Conservation (phyloP, 202 grass and related monocot genomes). For the Zizania palustris region DNA sequence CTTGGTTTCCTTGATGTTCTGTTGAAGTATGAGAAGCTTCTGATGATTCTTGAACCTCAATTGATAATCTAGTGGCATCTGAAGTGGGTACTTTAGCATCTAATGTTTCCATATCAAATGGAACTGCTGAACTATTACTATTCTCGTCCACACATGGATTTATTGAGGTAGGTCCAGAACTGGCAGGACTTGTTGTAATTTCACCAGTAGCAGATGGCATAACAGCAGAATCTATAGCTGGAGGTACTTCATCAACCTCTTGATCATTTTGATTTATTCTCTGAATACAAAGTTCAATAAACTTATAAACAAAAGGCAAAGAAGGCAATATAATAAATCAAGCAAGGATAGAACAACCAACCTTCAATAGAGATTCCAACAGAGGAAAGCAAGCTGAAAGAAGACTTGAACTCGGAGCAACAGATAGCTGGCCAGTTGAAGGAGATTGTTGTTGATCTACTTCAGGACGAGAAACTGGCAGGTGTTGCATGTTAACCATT, state of each 20-base stretch:
- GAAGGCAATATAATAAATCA: constrained; percentile 39
- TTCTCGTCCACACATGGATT: constrained; percentile 49
- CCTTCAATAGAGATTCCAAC: constrained; percentile 63
- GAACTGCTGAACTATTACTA: constrained; percentile 47
- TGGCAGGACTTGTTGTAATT: constrained; percentile 38
- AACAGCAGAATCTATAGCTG: constrained; percentile 46
- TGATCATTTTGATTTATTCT: constrained; percentile 44
- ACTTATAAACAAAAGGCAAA: constrained; percentile 15
- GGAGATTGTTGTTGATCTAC: constrained; percentile 51
- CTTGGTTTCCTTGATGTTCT: constrained; percentile 61
- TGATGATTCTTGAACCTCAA: constrained; percentile 73
- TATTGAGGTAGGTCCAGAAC: constrained; percentile 50
- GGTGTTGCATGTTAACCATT: constrained; percentile 87
- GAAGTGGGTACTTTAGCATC: constrained; percentile 61
- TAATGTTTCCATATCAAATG: constrained; percentile 48
- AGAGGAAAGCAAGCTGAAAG: constrained; percentile 56
- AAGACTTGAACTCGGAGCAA: constrained; percentile 26
- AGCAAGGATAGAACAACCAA: constrained; percentile 39
- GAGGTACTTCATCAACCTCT: constrained; percentile 32
- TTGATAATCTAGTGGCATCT: constrained; percentile 43
- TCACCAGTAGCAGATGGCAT: constrained; percentile 51
- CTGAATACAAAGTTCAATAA: constrained; percentile 48
- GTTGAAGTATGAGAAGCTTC: constrained; percentile 82
- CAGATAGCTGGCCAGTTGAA: constrained; percentile 35
- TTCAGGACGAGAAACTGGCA: constrained; percentile 63